A percentile compares a stretch with the other conserved stretches of the same genome.
Conservation (phyloP, 768 basidiomycete species). For the Suillus plorans region DNA sequence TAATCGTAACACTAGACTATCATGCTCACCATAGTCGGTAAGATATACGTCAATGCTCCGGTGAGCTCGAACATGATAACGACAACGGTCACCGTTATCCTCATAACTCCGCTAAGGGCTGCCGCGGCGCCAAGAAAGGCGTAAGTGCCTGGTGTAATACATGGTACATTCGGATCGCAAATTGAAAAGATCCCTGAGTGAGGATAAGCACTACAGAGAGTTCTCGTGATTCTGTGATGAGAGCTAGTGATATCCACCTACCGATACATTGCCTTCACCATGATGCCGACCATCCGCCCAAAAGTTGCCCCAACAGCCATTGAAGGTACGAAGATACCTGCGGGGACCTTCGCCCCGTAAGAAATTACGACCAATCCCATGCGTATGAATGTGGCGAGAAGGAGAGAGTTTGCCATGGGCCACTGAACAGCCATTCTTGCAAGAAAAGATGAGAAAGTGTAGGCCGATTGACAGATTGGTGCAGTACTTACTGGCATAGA, state of each 20-base stretch:
- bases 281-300: constrained; percentile 94
- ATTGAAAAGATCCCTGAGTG: constrained; percentile 85
- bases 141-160: constrained; percentile 98
- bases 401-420: constrained; percentile 89
- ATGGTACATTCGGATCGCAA: constrained; percentile 90
- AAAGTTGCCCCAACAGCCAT: constrained; percentile 99
- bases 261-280: constrained; percentile 92
- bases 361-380: constrained; percentile 85
- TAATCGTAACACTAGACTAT: neutral
- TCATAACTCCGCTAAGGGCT: constrained; percentile 92
- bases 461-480: neutral
- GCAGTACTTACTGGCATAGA: constrained; percentile 83
- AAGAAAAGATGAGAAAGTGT: constrained; percentile 10
- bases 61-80: constrained; percentile 99
- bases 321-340: constrained; percentile 97
- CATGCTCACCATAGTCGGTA: constrained; percentile 88
- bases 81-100: constrained; percentile 96
- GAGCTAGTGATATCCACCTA: constrained; percentile 30
- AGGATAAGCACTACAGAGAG: constrained; percentile 66
- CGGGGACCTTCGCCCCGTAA: constrained; percentile 95
- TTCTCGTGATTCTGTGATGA: constrained; percentile 1
- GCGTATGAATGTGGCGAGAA: constrained; percentile 89
- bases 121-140: constrained; percentile 97
- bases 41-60: constrained; percentile 93
- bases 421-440: constrained; percentile 85